Evolutionary conservation across 2,329 filamentous ascomycete genomes (phyloP).

Genomic region (Periconia macrospinosa): DNA sequence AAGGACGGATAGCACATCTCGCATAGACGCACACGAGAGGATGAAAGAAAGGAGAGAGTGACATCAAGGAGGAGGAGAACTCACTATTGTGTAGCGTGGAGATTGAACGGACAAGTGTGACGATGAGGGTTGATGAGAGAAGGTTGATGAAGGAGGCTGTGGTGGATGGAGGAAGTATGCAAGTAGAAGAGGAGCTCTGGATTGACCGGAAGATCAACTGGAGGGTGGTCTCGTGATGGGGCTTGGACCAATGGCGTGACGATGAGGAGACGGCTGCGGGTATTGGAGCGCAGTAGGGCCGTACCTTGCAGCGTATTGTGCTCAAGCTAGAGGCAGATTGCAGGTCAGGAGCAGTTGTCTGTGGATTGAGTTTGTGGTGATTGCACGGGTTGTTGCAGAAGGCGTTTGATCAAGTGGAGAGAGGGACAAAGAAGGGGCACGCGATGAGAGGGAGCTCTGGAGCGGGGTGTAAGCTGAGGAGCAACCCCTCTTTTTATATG

Average conservation of each 20-base stretch:
- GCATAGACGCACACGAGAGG: background rate
- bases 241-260: constrained; percentile 29
- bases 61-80: constrained; percentile 12
- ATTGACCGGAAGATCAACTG: constrained; percentile 25
- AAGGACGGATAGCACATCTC: background rate
- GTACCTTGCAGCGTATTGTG: constrained; percentile 25
- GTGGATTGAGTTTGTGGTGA: background rate
- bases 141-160: constrained; percentile 14
- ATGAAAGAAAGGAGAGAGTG: background rate
- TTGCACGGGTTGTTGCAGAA: background rate
- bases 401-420: background rate
- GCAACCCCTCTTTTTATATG: background rate
- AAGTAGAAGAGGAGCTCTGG: constrained; percentile 23
- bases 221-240: constrained; percentile 36
- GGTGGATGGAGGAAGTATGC: constrained; percentile 16
- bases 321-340: background rate
- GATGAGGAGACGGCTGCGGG: background rate
- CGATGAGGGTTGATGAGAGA: constrained; percentile 20
- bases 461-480: constrained; percentile 16
- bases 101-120: constrained; percentile 14
- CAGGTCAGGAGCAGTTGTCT: background rate
- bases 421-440: constrained; percentile 15
- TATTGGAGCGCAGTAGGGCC: background rate
- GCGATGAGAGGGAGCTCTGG: constrained; percentile 10
- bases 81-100: constrained; percentile 34